Conservation (phyloP, 331 rosid genomes). For the Rhamnella rubrinervis region DNA sequence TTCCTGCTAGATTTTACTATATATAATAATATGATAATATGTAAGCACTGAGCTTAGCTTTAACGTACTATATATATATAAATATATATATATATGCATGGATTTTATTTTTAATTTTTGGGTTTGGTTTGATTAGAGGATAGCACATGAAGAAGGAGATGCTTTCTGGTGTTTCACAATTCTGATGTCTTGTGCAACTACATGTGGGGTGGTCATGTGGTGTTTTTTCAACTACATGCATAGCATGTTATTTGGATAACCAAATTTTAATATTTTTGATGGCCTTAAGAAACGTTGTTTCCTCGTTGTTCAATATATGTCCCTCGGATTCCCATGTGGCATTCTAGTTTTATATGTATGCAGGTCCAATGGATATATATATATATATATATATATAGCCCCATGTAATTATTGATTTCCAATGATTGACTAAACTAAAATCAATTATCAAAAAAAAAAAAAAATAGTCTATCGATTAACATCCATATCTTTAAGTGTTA, state of each 20-base stretch:
- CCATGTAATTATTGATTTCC: neutral
- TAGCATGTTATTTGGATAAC: conserved; percentile 10
- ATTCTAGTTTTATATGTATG: neutral
- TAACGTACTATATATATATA: neutral
- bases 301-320: too few relatives aligned
- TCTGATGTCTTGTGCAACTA: neutral
- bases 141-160: conserved; percentile 4
- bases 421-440: too few relatives aligned
- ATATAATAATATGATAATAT: too few relatives aligned
- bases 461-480: too few relatives aligned
- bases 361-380: too few relatives aligned
- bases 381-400: neutral
- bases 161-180: neutral
- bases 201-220: conserved; percentile 20
- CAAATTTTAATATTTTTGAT: too few relatives aligned
- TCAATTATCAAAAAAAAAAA: too few relatives aligned
- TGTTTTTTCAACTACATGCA: conserved; percentile 4
- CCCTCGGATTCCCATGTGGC: too few relatives aligned
- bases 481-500: too few relatives aligned
- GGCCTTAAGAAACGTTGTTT: too few relatives aligned
- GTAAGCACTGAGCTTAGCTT: neutral
- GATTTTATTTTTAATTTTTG: neutral
- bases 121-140: neutral
- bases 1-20: neutral
- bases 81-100: neutral